Base-by-base conservation (phyloP, 257 asterid genomes). In the Penstemon newberryi region DNA sequence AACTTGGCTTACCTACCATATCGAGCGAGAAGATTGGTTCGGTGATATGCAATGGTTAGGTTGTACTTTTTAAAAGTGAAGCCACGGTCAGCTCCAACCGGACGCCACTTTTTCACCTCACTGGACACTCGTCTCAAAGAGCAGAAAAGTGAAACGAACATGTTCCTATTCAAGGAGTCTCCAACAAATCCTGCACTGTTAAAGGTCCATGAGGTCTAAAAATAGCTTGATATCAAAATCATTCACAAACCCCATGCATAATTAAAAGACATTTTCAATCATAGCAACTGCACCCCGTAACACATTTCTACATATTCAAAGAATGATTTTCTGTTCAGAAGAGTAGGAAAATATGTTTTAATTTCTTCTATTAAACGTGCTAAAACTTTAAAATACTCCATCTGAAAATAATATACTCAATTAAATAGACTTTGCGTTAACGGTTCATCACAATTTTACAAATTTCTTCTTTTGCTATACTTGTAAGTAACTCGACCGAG, bases 51-150 rank as follows among this genome's bases (percentile, higher is more conserved):
- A 70, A 93, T 87, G 59, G 99, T 94, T 63, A 94, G 82, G 77
- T 94, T 94, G 84, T 91, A 91, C 60, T 82, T 78, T 13, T 87
- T 70, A 77, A 94, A 94, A 67, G 99, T 94, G 75, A 84, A 91
- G 50, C 96, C 96, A 40, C 96, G 99, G 66, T 94, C 97, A 70
- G 99, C 95, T 68, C 96, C 91, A 62, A 71, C 96, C 66, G 99
- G 95, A 41, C 95, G 96, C 99, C 97, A 91, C 81, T 94, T 94
- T 75, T 87, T 90, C 76, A 90, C 96, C 72, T 84, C 89, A 12
- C 68, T 49, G 8, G 95, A 83, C 8, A 74, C 91, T 64, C 55
- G 82, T 80, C 73, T 85, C 80, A 94, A 75, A 56, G 90, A 80
- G 81, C 97, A 94, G 51, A 88, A 85, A 65, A 94, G 86, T 53